Percentiles rank a stretch among this genome's conserved stretches.
These are phyloP conservation scores for Zea luxurians DNA, from an alignment of 176 grass and related monocot genomes.

Conservation along the genomic window DNA sequence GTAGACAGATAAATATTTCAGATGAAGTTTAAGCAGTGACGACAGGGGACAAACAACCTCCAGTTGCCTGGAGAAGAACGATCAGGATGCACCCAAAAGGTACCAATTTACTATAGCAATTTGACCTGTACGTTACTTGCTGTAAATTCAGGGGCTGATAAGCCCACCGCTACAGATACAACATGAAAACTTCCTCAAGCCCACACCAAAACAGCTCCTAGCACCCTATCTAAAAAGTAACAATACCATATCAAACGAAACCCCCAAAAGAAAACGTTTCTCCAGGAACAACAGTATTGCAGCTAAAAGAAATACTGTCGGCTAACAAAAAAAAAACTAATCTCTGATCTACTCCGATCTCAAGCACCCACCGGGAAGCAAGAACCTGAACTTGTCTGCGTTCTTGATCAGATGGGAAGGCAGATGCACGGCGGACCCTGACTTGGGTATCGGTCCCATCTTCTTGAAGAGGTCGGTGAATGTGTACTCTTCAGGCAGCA, in stretches of 20 bases:
- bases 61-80: neutral
- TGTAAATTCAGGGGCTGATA: constrained; percentile 29
- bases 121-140: constrained; percentile 24
- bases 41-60: neutral
- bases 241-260: constrained; percentile 19
- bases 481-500: constrained; percentile 95
- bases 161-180: constrained; percentile 19
- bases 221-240: constrained; percentile 37
- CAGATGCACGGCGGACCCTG: constrained; percentile 77
- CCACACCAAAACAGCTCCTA: constrained; percentile 19
- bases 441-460: constrained; percentile 71
- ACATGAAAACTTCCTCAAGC: neutral
- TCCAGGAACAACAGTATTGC: constrained; percentile 34
- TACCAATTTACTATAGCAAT: neutral
- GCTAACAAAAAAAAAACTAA: constrained; percentile 38
- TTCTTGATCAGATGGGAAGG: constrained; percentile 79
- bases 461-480: constrained; percentile 83
- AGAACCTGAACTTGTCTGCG: constrained; percentile 68
- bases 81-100: constrained; percentile 14
- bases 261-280: neutral
- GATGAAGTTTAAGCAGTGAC: neutral
- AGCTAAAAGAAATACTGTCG: constrained; percentile 45
- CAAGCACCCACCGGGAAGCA: constrained; percentile 89
- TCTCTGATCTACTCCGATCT: constrained; percentile 56
- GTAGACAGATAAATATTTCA: neutral